phyloP scores from a whole-genome alignment of 2,329 filamentous ascomycete genomes.

The Herpotrichia juniperi region DNA sequence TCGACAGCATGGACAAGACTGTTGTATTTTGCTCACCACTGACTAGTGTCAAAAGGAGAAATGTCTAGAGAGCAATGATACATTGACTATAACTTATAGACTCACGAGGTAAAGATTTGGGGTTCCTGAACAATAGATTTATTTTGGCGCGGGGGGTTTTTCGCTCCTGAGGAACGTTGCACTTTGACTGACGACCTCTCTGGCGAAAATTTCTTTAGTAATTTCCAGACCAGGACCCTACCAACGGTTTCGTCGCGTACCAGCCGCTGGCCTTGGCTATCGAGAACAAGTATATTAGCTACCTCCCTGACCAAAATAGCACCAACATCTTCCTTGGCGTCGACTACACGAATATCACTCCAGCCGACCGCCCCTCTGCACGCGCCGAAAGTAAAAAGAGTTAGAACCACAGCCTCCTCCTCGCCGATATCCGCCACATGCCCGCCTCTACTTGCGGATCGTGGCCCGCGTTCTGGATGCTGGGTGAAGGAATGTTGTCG shows the following conservation, averaged over 20 bases:
- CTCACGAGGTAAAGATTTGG: too few relatives aligned
- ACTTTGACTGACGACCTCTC: constrained; percentile 33
- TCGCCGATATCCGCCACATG: constrained; percentile 45
- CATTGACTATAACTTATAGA: too few relatives aligned
- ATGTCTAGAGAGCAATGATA: too few relatives aligned
- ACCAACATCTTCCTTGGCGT: constrained; percentile 5
- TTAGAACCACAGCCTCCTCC: constrained; percentile 37
- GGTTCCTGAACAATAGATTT: too few relatives aligned
- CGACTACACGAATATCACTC: constrained; percentile 22
- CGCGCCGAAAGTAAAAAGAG: constrained; percentile 37
- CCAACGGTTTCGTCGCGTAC: constrained; percentile 25
- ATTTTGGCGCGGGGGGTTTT: too few relatives aligned
- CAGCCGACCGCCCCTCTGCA: constrained; percentile 34
- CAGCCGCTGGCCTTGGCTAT: constrained; percentile 9
- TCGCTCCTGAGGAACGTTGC: too few relatives aligned
- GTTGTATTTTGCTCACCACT: too few relatives aligned
- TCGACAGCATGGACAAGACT: too few relatives aligned
- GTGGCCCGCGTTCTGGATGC: constrained; percentile 44
- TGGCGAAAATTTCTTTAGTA: constrained; percentile 38
- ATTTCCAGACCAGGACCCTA: constrained; percentile 25
- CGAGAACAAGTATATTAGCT: constrained; percentile 5
- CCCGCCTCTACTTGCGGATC: constrained; percentile 34
- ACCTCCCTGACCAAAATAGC: background rate
- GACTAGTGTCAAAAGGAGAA: too few relatives aligned
- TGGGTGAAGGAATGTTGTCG: constrained; percentile 40